phyloP scores from a whole-genome alignment of 2,329 filamentous ascomycete genomes.

The Alternaria arbusti region DNA sequence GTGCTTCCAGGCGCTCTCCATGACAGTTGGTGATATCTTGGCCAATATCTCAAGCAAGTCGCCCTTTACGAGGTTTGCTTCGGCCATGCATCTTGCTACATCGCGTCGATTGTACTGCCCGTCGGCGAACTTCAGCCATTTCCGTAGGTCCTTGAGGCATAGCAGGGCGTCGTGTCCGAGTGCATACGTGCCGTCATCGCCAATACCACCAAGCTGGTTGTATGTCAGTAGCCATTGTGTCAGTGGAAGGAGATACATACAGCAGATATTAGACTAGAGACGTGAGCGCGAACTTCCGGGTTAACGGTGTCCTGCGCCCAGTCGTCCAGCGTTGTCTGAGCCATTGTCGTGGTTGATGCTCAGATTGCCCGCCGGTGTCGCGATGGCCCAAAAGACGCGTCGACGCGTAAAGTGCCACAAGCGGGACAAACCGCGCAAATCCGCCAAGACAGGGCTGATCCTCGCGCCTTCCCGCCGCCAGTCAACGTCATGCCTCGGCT shows the following conservation, averaged over 20 bases:
- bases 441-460: slow-evolving; percentile 25
- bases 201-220: slow-evolving; percentile 81
- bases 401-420: slow-evolving; percentile 40
- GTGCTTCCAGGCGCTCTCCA: slow-evolving; percentile 75
- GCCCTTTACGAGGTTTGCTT: slow-evolving; percentile 88
- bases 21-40: slow-evolving; percentile 71
- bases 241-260: slow-evolving; percentile 59
- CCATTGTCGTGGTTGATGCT: slow-evolving; percentile 43
- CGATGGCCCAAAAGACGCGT: slow-evolving; percentile 33
- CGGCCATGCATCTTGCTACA: slow-evolving; percentile 88
- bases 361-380: slow-evolving; percentile 6
- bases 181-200: slow-evolving; percentile 81
- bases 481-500: slow-evolving; percentile 31
- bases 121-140: slow-evolving; percentile 94
- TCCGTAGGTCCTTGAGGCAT: slow-evolving; percentile 89
- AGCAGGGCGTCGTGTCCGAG: slow-evolving; percentile 93
- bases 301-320: slow-evolving; percentile 67
- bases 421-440: slow-evolving; percentile 29
- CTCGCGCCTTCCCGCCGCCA: slow-evolving; percentile 4
- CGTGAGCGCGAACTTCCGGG: slow-evolving; percentile 89
- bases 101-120: slow-evolving; percentile 93
- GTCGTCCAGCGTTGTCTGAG: slow-evolving; percentile 51
- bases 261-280: slow-evolving; percentile 91
- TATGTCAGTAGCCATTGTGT: slow-evolving; percentile 15
- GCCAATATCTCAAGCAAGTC: slow-evolving; percentile 90